Evolutionary conservation across 129 eudicot species (phyloP).

Genomic region (Flaveria sonorensis): DNA sequence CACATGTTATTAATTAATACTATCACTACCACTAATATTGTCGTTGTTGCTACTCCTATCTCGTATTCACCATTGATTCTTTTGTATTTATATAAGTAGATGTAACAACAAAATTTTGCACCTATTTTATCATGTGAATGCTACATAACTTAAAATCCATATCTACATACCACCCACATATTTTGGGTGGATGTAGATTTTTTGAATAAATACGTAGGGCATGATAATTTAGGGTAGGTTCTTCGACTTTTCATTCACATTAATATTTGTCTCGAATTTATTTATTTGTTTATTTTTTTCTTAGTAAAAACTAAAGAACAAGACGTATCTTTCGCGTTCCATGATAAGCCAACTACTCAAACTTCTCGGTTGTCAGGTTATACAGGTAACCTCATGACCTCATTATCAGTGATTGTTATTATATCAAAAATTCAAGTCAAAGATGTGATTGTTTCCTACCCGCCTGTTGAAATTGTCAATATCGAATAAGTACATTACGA

Average conservation of each 20-base stretch:
- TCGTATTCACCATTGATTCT: too few relatives aligned
- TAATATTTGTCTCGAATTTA: background rate
- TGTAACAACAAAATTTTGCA: background rate
- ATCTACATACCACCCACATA: background rate
- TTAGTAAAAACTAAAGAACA: background rate
- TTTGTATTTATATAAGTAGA: background rate
- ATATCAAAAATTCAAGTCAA: background rate
- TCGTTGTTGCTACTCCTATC: too few relatives aligned
- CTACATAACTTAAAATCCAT: background rate
- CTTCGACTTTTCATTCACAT: background rate
- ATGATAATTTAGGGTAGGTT: background rate
- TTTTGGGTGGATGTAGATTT: constrained; percentile 2
- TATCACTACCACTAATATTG: too few relatives aligned
- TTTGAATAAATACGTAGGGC: background rate
- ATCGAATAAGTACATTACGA: background rate
- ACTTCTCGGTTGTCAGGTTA: background rate
- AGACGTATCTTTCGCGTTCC: background rate
- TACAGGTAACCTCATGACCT: background rate
- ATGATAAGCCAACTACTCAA: background rate
- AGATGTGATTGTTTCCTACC: background rate
- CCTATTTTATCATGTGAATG: background rate
- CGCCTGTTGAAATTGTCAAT: background rate
- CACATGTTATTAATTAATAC: too few relatives aligned
- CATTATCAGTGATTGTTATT: background rate
- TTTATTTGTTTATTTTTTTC: background rate